Conservation (phyloP, 345 rosid species). For the Turritis glabra region DNA sequence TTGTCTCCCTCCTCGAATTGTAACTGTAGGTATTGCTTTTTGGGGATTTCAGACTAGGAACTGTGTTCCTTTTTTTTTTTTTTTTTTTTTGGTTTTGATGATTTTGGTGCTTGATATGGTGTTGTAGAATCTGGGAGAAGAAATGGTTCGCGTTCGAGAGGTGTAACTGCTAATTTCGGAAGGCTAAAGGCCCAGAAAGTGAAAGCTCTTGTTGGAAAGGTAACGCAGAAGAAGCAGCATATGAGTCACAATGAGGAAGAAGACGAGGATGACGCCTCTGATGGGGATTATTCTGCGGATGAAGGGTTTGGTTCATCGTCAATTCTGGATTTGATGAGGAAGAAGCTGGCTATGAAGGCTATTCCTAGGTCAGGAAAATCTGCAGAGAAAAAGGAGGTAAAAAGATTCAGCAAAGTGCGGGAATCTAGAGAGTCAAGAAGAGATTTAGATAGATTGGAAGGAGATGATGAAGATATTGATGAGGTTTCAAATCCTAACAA, state of each 20-base stretch:
- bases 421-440: constrained; percentile 18
- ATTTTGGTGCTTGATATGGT: neutral
- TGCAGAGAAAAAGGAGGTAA: constrained; percentile 20
- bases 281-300: constrained; percentile 6
- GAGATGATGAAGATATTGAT: constrained; percentile 4
- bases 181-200: constrained; percentile 66
- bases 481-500: constrained; percentile 10
- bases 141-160: constrained; percentile 37
- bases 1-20: neutral
- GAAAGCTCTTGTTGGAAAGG: constrained; percentile 54
- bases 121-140: constrained; percentile 33
- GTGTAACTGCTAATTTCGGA: constrained; percentile 45
- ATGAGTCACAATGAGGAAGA: constrained; percentile 24
- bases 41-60: neutral
- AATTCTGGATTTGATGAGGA: constrained; percentile 34
- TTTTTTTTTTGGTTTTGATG: neutral
- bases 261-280: constrained; percentile 20
- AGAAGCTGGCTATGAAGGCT: constrained; percentile 34
- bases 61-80: neutral
- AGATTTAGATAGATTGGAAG: constrained; percentile 6
- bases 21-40: neutral
- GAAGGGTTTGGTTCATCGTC: constrained; percentile 39
- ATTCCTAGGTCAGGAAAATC: constrained; percentile 28
- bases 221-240: constrained; percentile 43
- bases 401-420: constrained; percentile 8